Evolutionary conservation across 306 rosid species (phyloP).

Genomic region (Comarum palustre): DNA sequence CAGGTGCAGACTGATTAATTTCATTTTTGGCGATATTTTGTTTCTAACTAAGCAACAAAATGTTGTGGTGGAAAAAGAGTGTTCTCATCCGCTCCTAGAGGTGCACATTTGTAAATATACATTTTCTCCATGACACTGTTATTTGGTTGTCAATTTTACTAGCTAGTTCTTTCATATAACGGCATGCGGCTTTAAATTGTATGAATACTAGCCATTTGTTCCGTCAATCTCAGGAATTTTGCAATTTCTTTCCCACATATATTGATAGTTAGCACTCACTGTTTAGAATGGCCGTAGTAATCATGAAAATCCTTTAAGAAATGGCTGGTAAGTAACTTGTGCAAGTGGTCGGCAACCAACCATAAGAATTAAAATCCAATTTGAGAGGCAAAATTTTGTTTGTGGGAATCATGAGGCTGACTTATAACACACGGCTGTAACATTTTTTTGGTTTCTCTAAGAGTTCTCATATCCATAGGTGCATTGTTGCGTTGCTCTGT

Average conservation of each 20-base stretch:
- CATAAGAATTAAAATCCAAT: background rate
- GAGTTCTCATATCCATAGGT: background rate
- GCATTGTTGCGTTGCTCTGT: background rate
- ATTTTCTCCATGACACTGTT: constrained; percentile 11
- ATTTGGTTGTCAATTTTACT: constrained; percentile 27
- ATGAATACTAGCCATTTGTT: constrained; percentile 41
- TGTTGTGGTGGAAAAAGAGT: constrained; percentile 31
- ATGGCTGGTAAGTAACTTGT: background rate
- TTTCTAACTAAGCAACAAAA: constrained; percentile 35
- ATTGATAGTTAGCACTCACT: constrained; percentile 6
- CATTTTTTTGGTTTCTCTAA: background rate
- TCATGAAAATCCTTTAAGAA: background rate
- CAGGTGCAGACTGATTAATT: constrained; percentile 42
- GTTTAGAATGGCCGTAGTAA: background rate
- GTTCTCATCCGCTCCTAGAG: constrained; percentile 25
- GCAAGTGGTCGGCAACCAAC: background rate
- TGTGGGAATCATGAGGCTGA: background rate
- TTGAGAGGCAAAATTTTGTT: background rate
- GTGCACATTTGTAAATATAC: constrained; percentile 58
- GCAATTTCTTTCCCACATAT: constrained; percentile 22
- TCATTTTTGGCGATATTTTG: constrained; percentile 23
- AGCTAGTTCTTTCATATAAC: constrained; percentile 17
- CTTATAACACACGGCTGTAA: background rate
- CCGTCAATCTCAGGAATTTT: constrained; percentile 37
- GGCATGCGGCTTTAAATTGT: constrained; percentile 30